Percentiles rank a stretch among this genome's conserved stretches.
These are phyloP conservation scores for Posidonia oceanica DNA, from an alignment of 116 monocot genomes.

Conservation along the genomic window DNA sequence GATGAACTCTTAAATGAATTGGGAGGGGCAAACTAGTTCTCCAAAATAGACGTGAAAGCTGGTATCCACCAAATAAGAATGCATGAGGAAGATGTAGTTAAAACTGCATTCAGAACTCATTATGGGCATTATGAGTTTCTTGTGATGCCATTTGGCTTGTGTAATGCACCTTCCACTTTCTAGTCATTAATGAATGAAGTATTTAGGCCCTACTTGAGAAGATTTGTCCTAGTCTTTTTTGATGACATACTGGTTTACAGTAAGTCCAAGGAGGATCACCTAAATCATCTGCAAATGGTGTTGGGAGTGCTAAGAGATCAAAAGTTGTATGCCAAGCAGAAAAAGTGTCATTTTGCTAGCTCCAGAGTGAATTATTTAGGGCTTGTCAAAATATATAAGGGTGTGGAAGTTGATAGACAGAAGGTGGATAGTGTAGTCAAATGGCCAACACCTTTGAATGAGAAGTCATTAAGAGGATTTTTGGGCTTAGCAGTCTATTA, in stretches of 20 bases:
- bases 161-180: not conserved
- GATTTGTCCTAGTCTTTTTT: not conserved
- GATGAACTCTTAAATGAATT: constrained; percentile 3
- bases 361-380: too few relatives aligned
- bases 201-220: not conserved
- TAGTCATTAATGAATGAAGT: not conserved
- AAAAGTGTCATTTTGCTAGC: not conserved
- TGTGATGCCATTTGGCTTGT: not conserved
- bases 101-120: not conserved
- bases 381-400: too few relatives aligned
- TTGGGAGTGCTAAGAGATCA: not conserved
- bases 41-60: not conserved
- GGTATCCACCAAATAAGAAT: not conserved
- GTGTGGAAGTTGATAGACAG: too few relatives aligned
- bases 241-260: not conserved
- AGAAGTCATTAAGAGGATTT: too few relatives aligned
- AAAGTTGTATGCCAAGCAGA: not conserved
- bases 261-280: not conserved
- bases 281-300: not conserved
- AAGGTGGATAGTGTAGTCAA: too few relatives aligned
- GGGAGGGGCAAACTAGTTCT: not conserved
- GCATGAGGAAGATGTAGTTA: not conserved
- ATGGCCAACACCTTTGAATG: too few relatives aligned
- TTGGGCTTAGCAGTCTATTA: too few relatives aligned
- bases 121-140: not conserved